Percentiles rank a stretch among this genome's conserved stretches.
Evolutionary conservation across 2,329 filamentous ascomycete species (phyloP).

Genomic region (Dothideomycetes sp.): DNA sequence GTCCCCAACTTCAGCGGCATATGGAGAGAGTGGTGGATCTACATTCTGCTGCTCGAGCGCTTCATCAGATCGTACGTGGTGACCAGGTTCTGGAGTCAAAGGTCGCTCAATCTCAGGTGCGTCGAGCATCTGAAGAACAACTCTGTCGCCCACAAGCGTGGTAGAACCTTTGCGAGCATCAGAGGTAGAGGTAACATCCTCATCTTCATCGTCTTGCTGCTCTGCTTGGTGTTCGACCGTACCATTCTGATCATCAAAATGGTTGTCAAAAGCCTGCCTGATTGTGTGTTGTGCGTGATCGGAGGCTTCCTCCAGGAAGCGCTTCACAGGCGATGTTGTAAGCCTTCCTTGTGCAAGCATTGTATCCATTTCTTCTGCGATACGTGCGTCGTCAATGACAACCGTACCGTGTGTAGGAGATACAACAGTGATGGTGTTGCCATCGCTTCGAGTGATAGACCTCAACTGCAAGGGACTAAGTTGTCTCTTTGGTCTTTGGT

Average conservation of each 20-base stretch:
- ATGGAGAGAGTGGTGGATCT: too few species aligned
- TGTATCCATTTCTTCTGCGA: not conserved
- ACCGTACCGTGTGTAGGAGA: constrained; percentile 6
- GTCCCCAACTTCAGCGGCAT: too few species aligned
- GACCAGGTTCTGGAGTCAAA: too few species aligned
- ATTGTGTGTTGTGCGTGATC: not conserved
- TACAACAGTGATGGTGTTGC: not conserved
- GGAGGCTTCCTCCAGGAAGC: not conserved
- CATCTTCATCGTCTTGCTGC: not conserved
- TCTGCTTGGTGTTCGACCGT: not conserved
- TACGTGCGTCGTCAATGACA: not conserved
- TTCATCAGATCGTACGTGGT: too few species aligned
- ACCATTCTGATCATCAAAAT: too few species aligned
- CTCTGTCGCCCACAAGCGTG: not conserved
- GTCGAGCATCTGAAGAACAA: not conserved
- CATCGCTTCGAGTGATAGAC: not conserved
- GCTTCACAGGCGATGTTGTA: not conserved
- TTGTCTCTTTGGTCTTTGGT: too few species aligned
- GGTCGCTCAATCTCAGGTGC: not conserved
- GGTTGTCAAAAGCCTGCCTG: not conserved
- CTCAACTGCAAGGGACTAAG: constrained; percentile 3
- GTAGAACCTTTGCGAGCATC: not conserved
- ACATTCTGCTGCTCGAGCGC: too few species aligned
- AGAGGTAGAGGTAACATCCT: not conserved
- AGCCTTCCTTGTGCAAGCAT: not conserved